Evolutionary conservation across 1,284 basidiomycete species (phyloP), one percentile per base, ranked within the genome.

Genomic region (Vanrija sp.): DNA sequence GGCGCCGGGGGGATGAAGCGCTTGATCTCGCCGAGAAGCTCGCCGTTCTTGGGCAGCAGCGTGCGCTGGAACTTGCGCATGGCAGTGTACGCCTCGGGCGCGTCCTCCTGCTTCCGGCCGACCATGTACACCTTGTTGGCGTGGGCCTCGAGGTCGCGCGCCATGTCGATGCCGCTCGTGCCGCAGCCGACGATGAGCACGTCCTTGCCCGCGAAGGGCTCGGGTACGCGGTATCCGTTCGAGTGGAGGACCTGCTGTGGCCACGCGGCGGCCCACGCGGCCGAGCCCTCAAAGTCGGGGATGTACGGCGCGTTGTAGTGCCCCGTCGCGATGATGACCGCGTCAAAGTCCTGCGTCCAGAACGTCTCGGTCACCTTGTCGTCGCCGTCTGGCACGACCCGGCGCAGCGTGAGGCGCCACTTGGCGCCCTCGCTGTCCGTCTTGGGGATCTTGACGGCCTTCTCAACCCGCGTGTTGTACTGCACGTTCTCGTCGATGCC

Each of bases 391-490:
- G 61, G 6, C 65, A 76, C 80, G 71, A 82, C 20, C 75, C 78
- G 38, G 60, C 65, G 49, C 16, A 71, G 42, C 2, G 57, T 62
- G 46, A 68, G 51, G 12, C 46, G 42, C 67, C 65, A 69, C 27
- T 48, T 57, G 9, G 18, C 23, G 14, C 16, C 37, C 2, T 31
- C 31, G 31, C 15, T 31, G 15, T 42, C 35, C 19, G 19, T 20
- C 16, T 25, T 9, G 3, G 22, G 43, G 4, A 36, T 12, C 37
- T 46, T 47, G n/a, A 75, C 71, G 8, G 78, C 71, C 3, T 64
- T 70, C 59, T 82, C 81, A 0, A 82, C 80, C 0, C 81, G 77
- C 0, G 81, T 82, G 60, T 79, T 78, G 64, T 78, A 82, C 0
- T 71, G 72, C 1, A 75, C 65, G n/a, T 77, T 57, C 0, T 66